Evolutionary conservation across 257 asterid species (phyloP), one percentile per base, ranked within the genome.

Genomic region (Scutellaria minor): DNA sequence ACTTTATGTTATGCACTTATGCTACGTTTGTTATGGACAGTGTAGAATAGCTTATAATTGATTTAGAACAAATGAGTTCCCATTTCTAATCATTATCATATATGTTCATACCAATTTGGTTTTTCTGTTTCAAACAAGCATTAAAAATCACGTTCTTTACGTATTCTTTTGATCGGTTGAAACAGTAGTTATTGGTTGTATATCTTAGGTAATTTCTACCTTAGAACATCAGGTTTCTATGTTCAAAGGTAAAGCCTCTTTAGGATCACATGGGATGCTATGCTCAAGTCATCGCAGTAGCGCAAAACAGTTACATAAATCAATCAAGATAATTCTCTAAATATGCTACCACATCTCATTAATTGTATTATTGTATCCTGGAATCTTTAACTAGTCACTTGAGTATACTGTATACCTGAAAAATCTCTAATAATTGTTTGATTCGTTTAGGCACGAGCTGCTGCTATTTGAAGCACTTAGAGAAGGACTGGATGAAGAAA

Each of bases 401-500:
- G 37, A 31, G 37, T 31, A 31, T 13, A 20, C 42, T 50, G 31
- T 51, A 31, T 66, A 13, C 44, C 39, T 31, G 7, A 41, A 40
- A 54, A 66, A 45, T 68, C 12, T 37, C 10, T 39, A 35, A 14
- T 56, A 39, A 63, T 12, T 51, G 13, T 50, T 57, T 74, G 27
- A 46, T 42, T 22, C 76, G 66, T 70, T 62, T 44, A 80, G 76
- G 86, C 97, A 91, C 67, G 97, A 91, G 78, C 88, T 91, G 14
- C 51, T 91, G 73, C 92, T 91, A 24, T 91, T 89, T 63, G 97
- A 91, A 81, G 97, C 96, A 37, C 91, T 91, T 12, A 81, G 88
- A 39, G 96, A 91, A 83, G 96, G 96, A 55, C 87, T 91, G 15
- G 96, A 91, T 55, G 96, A 91, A 84, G 97, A 89, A 76, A 91